Conservation (phyloP, 208 protist species). For the Trypanosoma scelopori region DNA sequence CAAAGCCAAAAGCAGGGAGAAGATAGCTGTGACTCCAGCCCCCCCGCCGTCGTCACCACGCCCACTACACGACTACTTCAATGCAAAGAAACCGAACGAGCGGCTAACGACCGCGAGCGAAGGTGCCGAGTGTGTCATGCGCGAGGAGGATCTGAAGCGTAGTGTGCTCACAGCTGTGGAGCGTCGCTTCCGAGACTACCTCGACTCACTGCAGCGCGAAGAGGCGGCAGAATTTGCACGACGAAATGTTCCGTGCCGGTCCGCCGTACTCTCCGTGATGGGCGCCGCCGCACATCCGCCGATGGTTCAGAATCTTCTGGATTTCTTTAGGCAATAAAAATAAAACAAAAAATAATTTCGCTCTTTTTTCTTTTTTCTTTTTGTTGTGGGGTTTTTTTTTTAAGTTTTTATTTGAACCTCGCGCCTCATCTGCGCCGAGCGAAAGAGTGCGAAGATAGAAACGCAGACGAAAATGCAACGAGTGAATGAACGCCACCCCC, state of each 20-base stretch:
- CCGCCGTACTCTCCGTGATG: not conserved
- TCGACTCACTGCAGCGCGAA: not conserved
- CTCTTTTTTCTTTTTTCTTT: conserved; percentile 3
- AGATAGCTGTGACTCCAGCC: not conserved
- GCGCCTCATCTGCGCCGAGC: too few relatives aligned
- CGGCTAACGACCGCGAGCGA: not conserved
- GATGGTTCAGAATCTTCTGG: conserved; percentile 24
- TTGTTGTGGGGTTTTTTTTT: not conserved
- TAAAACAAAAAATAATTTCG: not conserved
- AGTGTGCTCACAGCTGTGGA: conserved; percentile 15
- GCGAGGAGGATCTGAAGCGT: conserved; percentile 9
- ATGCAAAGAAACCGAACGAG: not conserved
- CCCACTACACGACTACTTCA: not conserved
- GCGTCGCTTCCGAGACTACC: conserved; percentile 7
- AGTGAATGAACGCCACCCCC: too few relatives aligned
- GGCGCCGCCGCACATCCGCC: not conserved
- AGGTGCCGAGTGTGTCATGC: not conserved
- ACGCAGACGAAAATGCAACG: too few relatives aligned
- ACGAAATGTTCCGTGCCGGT: too few relatives aligned
- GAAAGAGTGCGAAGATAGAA: too few relatives aligned
- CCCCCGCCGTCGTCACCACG: not conserved
- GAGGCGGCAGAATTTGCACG: not conserved
- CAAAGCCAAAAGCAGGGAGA: not conserved
- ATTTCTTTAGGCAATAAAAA: conserved; percentile 16
- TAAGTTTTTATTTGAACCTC: conserved; percentile 1